A percentile compares a stretch with the other conserved stretches of the same genome.
phyloP scores from a whole-genome alignment of 768 basidiomycete species.

The Leccinum subgranulosum region DNA sequence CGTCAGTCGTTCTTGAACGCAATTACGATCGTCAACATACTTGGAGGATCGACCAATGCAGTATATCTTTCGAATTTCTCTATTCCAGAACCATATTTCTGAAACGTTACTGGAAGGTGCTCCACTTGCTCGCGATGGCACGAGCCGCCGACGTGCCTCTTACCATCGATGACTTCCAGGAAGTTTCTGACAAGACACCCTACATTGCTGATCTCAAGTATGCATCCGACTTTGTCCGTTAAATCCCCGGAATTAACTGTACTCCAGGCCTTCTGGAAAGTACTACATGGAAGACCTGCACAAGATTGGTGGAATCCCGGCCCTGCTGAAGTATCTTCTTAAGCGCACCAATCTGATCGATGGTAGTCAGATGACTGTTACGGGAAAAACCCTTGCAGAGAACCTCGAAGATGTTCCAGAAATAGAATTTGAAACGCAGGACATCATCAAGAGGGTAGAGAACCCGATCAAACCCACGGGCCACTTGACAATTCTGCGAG shows the following conservation, averaged over 20 bases:
- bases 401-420: constrained; percentile 79
- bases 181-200: constrained; percentile 73
- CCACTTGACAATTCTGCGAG: constrained; percentile 82
- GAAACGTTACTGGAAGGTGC: constrained; percentile 45
- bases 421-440: constrained; percentile 67
- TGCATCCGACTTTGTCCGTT: constrained; percentile 19
- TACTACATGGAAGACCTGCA: constrained; percentile 93
- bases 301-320: constrained; percentile 80
- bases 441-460: constrained; percentile 67
- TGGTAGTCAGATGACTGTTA: constrained; percentile 82
- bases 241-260: constrained; percentile 2
- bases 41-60: constrained; percentile 88
- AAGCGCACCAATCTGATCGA: constrained; percentile 78
- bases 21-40: constrained; percentile 70
- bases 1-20: constrained; percentile 79
- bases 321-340: constrained; percentile 78
- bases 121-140: constrained; percentile 83
- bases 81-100: neutral
- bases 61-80: constrained; percentile 37
- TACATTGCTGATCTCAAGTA: constrained; percentile 82
- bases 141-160: constrained; percentile 73
- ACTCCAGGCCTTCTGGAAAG: constrained; percentile 68
- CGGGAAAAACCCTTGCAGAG: constrained; percentile 85
- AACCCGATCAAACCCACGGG: constrained; percentile 87
- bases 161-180: constrained; percentile 85